phyloP scores from a whole-genome alignment of 2,329 filamentous ascomycete species.

The Talaromyces amestolkiae region DNA sequence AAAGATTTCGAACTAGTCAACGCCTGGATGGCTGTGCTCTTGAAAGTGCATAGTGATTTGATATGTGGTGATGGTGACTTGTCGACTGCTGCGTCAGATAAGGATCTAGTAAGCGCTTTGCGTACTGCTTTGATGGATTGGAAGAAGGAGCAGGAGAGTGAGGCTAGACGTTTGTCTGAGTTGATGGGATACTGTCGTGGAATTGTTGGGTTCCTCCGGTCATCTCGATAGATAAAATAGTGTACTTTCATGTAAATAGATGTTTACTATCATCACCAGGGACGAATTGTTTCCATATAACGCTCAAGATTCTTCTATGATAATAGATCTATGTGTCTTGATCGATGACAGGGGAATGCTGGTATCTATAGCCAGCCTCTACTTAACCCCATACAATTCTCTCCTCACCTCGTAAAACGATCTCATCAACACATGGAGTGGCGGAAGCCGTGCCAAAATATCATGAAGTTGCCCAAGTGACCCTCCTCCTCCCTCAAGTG shows the following conservation, averaged over 20 bases:
- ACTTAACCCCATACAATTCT: conserved; percentile 13
- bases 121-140: conserved; percentile 64
- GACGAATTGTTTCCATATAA: background rate
- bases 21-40: conserved; percentile 95
- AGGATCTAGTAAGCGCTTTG: conserved; percentile 51
- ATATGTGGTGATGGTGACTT: conserved; percentile 47
- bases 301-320: background rate
- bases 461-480: conserved; percentile 19
- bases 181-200: conserved; percentile 86
- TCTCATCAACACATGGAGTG: conserved; percentile 31
- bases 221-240: conserved; percentile 38
- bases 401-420: conserved; percentile 25
- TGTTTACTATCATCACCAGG: background rate
- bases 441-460: conserved; percentile 30
- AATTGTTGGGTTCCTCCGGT: conserved; percentile 77
- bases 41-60: conserved; percentile 70
- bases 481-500: conserved; percentile 25
- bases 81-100: conserved; percentile 42
- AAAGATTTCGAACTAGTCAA: conserved; percentile 91
- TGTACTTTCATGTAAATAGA: background rate
- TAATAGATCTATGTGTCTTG: background rate
- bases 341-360: background rate
- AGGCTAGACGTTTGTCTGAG: conserved; percentile 67
- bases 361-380: background rate
- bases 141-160: conserved; percentile 69